Base-by-base conservation (phyloP, 2,329 filamentous ascomycete species). In the Xylariaceae sp. region DNA sequence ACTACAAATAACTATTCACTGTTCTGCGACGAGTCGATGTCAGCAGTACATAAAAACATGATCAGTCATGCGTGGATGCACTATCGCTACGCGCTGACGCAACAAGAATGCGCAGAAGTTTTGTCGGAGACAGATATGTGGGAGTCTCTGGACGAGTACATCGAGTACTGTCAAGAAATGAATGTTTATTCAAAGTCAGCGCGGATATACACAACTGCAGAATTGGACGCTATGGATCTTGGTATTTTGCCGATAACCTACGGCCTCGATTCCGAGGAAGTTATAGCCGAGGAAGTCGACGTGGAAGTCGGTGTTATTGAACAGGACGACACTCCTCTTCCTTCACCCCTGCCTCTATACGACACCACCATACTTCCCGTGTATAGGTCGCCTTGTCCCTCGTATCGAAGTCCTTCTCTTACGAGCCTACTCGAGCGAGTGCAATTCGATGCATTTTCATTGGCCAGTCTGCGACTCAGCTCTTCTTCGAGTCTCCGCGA, bases 121-220 rank as follows among this genome's bases (percentile, higher is more conserved):
- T 6, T 42, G 19, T 18, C n/a, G n/a, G n/a, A n/a, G n/a, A 42
- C 31, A 12, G 18, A 42, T 10, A 51, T 46, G 38, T 42, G 42
- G 43, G 17, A 6, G 3, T 42, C 43, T 3, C 12, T 46, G 6
- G 42, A 50, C 16, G 42, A 34, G 10, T 45, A 39, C 22, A 40
- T 49, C n/a, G 42, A 44, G 12, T 49, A 50, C 17, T 45, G 44
- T 42, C 33, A 18, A 7, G 34, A 41, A 41, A 17, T 31, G 12
- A n/a, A 36, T 22, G 31, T 31, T 10, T 13, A 6, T 11, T 42
- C 33, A 13, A n/a, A 42, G 10, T 22, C 42, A 13, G 13, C 34
- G 6, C 16, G 6, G 1, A 3, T 45, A 1, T 50, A 39, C 6
- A 2, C 34, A 2, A 40, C 6, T 9, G 11, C n/a, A 5, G 16